Evolutionary conservation across 1,284 basidiomycete species (phyloP).

Genomic region (Omphalotus olearius): DNA sequence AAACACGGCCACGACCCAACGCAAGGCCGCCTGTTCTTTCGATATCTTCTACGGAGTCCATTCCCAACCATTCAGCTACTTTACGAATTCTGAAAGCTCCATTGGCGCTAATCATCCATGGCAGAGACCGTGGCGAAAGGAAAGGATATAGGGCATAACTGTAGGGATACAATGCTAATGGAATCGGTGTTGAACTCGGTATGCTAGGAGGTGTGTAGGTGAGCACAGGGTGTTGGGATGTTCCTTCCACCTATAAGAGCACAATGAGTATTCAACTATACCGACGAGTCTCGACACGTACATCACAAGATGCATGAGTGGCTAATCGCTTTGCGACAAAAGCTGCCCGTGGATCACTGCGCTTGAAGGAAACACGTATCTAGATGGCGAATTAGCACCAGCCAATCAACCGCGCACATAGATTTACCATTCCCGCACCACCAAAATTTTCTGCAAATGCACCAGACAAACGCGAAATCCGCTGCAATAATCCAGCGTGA

Average conservation of each 20-base stretch:
- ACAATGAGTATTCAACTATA: neutral
- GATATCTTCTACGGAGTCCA: constrained; percentile 29
- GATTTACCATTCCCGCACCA: constrained; percentile 39
- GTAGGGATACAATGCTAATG: constrained; percentile 22
- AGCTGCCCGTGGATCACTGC: constrained; percentile 29
- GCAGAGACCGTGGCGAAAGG: constrained; percentile 40
- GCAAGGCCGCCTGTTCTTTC: constrained; percentile 33
- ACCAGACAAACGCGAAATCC: constrained; percentile 61
- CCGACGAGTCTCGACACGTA: constrained; percentile 22
- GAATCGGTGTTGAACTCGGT: constrained; percentile 24
- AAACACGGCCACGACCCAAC: constrained; percentile 26
- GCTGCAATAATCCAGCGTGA: constrained; percentile 43
- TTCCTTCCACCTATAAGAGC: constrained; percentile 20
- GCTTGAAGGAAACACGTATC: constrained; percentile 52
- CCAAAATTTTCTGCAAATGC: constrained; percentile 55
- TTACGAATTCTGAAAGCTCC: constrained; percentile 55
- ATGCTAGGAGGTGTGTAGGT: constrained; percentile 34
- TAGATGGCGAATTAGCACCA: constrained; percentile 21
- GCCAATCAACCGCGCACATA: no score
- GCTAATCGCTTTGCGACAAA: constrained; percentile 47
- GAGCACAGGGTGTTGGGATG: constrained; percentile 24
- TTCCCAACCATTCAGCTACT: constrained; percentile 54
- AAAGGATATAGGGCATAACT: constrained; percentile 65
- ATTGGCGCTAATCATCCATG: constrained; percentile 41
- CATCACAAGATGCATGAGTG: constrained; percentile 48